phyloP scores from a whole-genome alignment of 2,329 filamentous ascomycete genomes.

The Cylindrodendrum hubeiense region DNA sequence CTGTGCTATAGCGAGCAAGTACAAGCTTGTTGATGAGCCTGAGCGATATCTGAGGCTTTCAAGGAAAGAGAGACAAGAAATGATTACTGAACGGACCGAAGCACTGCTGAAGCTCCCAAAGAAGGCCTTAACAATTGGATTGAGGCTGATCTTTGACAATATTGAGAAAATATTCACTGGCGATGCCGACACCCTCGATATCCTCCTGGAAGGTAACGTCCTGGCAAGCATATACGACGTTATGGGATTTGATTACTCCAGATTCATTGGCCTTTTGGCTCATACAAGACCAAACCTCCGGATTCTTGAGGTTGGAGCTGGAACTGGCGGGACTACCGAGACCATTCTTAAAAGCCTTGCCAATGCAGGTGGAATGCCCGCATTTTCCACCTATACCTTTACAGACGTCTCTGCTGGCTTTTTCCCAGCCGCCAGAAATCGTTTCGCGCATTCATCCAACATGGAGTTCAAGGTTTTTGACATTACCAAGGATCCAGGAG shows the following conservation, averaged over 20 bases:
- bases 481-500: slow-evolving; percentile 14
- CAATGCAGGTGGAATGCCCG: not conserved
- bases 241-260: slow-evolving; percentile 16
- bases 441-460: slow-evolving; percentile 10
- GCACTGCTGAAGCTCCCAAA: slow-evolving; percentile 1
- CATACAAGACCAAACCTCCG: slow-evolving; percentile 51
- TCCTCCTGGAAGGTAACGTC: slow-evolving; percentile 7
- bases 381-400: slow-evolving; percentile 50
- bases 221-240: slow-evolving; percentile 3
- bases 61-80: not conserved
- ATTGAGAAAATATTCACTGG: slow-evolving; percentile 13
- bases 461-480: slow-evolving; percentile 45
- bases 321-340: slow-evolving; percentile 46
- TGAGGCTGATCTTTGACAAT: slow-evolving; percentile 14
- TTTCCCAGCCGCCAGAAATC: slow-evolving; percentile 43
- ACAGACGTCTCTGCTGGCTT: slow-evolving; percentile 55
- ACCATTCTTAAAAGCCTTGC: slow-evolving; percentile 10
- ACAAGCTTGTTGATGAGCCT: slow-evolving; percentile 49
- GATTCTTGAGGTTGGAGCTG: slow-evolving; percentile 55
- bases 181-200: slow-evolving; percentile 11
- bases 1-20: slow-evolving; percentile 18
- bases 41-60: not conserved
- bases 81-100: not conserved
- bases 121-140: not conserved
- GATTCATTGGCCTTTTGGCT: slow-evolving; percentile 10